phyloP scores from a whole-genome alignment of 345 rosid species.

The Boechera retrofracta region DNA sequence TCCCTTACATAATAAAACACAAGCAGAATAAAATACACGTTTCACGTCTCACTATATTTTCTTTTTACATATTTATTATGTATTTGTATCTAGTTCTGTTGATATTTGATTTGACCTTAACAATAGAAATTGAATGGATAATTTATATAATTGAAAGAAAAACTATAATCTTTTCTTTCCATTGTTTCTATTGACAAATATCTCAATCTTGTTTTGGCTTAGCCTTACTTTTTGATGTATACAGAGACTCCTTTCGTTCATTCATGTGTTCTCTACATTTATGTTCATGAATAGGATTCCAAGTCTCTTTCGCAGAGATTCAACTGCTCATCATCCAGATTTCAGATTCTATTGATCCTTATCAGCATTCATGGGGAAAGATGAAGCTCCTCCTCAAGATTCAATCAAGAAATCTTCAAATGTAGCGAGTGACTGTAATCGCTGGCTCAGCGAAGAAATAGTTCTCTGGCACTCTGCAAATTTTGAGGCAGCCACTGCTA shows the following conservation, averaged over 20 bases:
- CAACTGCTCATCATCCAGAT: slow-evolving; percentile 26
- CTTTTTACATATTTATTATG: slow-evolving; percentile 12
- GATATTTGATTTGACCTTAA: slow-evolving; percentile 17
- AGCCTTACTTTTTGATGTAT: slow-evolving; percentile 29
- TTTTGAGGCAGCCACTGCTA: slow-evolving; percentile 67
- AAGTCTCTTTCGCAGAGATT: slow-evolving; percentile 27
- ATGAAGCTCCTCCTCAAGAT: slow-evolving; percentile 43
- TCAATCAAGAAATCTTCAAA: slow-evolving; percentile 64
- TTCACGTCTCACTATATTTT: slow-evolving; percentile 5
- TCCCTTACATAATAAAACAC: neutral
- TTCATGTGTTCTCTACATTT: slow-evolving; percentile 7
- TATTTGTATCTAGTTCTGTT: slow-evolving; percentile 17
- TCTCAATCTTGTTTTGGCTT: slow-evolving; percentile 37
- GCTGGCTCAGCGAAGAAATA: slow-evolving; percentile 69
- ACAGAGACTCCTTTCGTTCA: neutral
- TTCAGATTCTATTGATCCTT: neutral
- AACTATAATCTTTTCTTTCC: slow-evolving; percentile 24
- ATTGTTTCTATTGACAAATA: slow-evolving; percentile 37
- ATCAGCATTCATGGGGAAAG: slow-evolving; percentile 15
- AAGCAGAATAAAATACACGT: neutral
- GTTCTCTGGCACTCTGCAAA: slow-evolving; percentile 91
- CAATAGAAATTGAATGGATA: slow-evolving; percentile 30
- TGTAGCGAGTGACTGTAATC: slow-evolving; percentile 66
- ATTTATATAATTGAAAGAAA: slow-evolving; percentile 21
- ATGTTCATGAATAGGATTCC: slow-evolving; percentile 19